Evolutionary conservation across 2,329 filamentous ascomycete genomes (phyloP), one percentile per base, ranked within the genome.

Genomic region (Onygena corvina): DNA sequence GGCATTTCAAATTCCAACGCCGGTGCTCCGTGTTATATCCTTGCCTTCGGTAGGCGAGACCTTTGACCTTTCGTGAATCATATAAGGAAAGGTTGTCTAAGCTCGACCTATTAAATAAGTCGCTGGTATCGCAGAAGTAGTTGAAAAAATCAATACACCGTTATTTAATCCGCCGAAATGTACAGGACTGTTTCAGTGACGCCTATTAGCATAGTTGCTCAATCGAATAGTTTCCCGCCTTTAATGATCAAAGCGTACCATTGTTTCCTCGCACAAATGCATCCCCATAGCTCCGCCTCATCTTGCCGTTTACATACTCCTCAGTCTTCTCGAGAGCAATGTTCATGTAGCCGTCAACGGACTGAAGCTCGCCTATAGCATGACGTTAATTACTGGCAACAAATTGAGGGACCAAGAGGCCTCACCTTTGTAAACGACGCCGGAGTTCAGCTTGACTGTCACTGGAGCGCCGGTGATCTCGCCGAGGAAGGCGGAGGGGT

Each of bases 341-440:
- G 71, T 98, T 98, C 92, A 98, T 98, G 71, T 96, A 98, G 47
- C 92, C 92, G 67, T 98, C 92, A 46, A 98, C 90, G 0, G 89
- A 94, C 66, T 96, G 89, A 31, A 96, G 77, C 65, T 95, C 88
- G 58, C 92, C 90, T 95, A 54, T n/a, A 51, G 29, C 36, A n/a
- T 23, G 12, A 31, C 18, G 33, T 35, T 12, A 20, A n/a, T n/a
- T n/a, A n/a, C n/a, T n/a, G n/a, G n/a, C n/a, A n/a, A n/a, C n/a
- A n/a, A n/a, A n/a, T n/a, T n/a, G n/a, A n/a, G n/a, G n/a, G n/a
- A 29, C 27, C 27, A 42, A 21, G 4, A 7, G 14, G 6, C 46
- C 57, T 33, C 61, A 90, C 90, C 92, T 77, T 92, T 95, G 76
- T 95, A 98, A 54, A 96, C 82, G 53, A 95, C 88, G 49, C 92